Conservation (phyloP, 2,329 filamentous ascomycete species). For the Cladosporium halotolerans region DNA sequence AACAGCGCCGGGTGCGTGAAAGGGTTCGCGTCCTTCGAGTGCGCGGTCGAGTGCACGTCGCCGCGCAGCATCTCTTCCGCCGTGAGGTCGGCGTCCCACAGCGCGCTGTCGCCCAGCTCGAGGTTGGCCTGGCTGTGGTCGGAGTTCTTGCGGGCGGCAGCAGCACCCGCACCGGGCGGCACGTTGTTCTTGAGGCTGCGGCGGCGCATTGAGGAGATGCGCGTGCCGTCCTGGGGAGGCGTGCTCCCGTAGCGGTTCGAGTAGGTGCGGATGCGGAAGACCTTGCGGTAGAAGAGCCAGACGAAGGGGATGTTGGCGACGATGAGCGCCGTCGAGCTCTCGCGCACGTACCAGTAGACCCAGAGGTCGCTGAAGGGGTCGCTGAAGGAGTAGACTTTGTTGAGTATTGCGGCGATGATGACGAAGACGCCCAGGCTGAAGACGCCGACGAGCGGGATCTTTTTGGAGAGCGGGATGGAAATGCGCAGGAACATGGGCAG, state of each 20-base stretch:
- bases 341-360: slow-evolving; percentile 56
- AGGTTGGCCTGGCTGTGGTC: slow-evolving; percentile 7
- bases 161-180: neutral
- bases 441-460: slow-evolving; percentile 48
- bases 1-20: slow-evolving; percentile 18
- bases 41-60: neutral
- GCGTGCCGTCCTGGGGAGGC: neutral
- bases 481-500: slow-evolving; percentile 42
- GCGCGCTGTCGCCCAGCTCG: slow-evolving; percentile 8
- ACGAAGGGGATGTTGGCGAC: slow-evolving; percentile 57
- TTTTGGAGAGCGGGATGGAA: slow-evolving; percentile 41
- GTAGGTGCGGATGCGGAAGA: slow-evolving; percentile 12
- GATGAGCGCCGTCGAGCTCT: slow-evolving; percentile 53
- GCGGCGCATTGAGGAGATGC: slow-evolving; percentile 1
- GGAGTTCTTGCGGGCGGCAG: slow-evolving; percentile 1
- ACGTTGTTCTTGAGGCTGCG: neutral
- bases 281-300: slow-evolving; percentile 48
- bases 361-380: slow-evolving; percentile 51
- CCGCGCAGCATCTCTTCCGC: slow-evolving; percentile 16
- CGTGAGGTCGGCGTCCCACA: slow-evolving; percentile 10
- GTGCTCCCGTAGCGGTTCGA: slow-evolving; percentile 5
- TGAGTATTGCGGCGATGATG: slow-evolving; percentile 53
- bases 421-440: slow-evolving; percentile 53
- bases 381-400: slow-evolving; percentile 57
- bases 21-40: slow-evolving; percentile 11